phyloP scores from a whole-genome alignment of 352 stramenopile genomes.

The Pythium guiyangense region DNA sequence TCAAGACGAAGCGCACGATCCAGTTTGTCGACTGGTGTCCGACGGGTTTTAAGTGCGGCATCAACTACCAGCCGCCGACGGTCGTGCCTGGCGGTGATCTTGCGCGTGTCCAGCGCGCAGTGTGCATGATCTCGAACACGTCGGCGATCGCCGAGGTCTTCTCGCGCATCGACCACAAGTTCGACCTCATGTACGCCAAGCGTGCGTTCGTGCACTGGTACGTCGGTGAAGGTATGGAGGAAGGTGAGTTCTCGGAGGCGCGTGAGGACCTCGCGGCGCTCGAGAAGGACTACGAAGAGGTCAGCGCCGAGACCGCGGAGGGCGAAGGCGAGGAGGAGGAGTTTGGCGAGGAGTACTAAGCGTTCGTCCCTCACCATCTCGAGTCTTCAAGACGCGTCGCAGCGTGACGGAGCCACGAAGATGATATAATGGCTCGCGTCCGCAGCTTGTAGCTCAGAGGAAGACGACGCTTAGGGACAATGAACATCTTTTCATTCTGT shows the following conservation, averaged over 20 bases:
- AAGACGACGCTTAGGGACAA: no score
- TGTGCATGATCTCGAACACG: slow-evolving; percentile 99
- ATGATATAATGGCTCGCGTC: no score
- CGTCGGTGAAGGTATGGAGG: slow-evolving; percentile 99
- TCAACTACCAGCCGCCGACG: slow-evolving; percentile 98
- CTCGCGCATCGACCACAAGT: slow-evolving; percentile 99
- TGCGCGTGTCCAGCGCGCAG: slow-evolving; percentile 95
- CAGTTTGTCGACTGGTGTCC: slow-evolving; percentile 99
- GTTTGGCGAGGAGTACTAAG: slow-evolving; percentile 86
- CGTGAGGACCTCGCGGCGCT: slow-evolving; percentile 97
- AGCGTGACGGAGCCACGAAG: no score
- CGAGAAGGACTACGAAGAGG: slow-evolving; percentile 99
- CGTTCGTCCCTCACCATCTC: no score
- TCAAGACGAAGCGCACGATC: slow-evolving; percentile 99
- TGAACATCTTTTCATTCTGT: no score
- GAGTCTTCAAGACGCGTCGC: no score
- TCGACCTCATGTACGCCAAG: slow-evolving; percentile 99
- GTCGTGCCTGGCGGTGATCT: slow-evolving; percentile 96
- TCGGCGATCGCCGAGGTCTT: slow-evolving; percentile 98
- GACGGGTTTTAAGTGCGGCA: slow-evolving; percentile 98
- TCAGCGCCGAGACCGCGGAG: slow-evolving; percentile 97
- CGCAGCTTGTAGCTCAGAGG: no score
- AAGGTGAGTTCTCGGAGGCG: slow-evolving; percentile 99
- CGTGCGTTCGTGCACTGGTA: slow-evolving; percentile 99
- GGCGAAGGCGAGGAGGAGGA: slow-evolving; percentile 94